Evolutionary conservation across 345 rosid genomes (phyloP), one percentile per base, ranked within the genome.

Genomic region (Citrus sp.): DNA sequence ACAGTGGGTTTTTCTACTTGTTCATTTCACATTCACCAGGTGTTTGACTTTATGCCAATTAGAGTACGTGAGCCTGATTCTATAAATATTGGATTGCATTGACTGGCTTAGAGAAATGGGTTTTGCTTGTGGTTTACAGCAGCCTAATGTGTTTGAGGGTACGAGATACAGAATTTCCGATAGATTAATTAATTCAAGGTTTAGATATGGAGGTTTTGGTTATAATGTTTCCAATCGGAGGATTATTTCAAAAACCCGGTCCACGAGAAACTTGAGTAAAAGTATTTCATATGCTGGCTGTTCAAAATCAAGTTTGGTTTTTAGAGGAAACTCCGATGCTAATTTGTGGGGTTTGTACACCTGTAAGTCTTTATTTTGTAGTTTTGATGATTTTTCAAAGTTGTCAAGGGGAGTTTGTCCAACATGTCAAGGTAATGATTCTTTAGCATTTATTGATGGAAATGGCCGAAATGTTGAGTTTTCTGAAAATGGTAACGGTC

Each of bases 401-500:
- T 71, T 70, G 74, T 80, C 80, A 5, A 82, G 84, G 79, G 74
- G 86, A 71, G 82, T 78, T 65, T 81, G 78, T 71, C 77, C 81
- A 27, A 40, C 19, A 65, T 95, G 97, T 81, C 97, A 86, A 79
- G 90, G 88, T 56, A 85, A 82, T 79, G 94, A 90, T 90, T 91
- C 92, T 73, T 81, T 91, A 35, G 87, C 89, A 0, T 89, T 78
- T 78, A 75, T 90, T 60, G 85, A 90, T 83, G 90, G 90, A 67
- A 92, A 90, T 81, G 89, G 87, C 76, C 80, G 85, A 55, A 84
- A 80, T 81, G 83, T 82, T 18, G 97, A 87, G 67, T 78, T 81
- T 54, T 73, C 77, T 25, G 93, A 80, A 63, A 76, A 74, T 75
- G 69, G 19, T 42, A 92, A 78, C 71, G 76, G 67, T 59, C 75